Base-by-base conservation (phyloP, 805 yeast species). In the Yarrowia sp. region DNA sequence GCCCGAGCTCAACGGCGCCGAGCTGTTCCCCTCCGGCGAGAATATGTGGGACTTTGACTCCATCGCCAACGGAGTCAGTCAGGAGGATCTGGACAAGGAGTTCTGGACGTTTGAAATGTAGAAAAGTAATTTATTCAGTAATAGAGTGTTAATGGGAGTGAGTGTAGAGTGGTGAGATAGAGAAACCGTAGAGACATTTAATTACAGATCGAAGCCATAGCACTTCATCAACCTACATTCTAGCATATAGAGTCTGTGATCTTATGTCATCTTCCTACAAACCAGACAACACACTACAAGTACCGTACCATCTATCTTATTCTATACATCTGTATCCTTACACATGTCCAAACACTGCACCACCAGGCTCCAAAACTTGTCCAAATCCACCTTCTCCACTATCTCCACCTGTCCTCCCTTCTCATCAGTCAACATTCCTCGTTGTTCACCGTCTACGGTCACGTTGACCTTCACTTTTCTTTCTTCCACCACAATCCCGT, bases 21-120 rank as follows among this genome's bases (percentile, higher is more conserved):
- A 52, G 30, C 43, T 42, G 39, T 49, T 50, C 40, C 14, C 56
- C 8, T 30, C 49, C 30, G 69, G 42, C 24, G 60, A 63, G 6
- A 67, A 70, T 17, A 40, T 73, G 15, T 73, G 75, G 75, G 74
- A 73, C 47, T 73, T 69, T 52, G 73, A 71, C 53, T 44, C 69
- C n/a, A 71, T 71, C n/a, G 47, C 73, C 55, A 65, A 34, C 12
- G 64, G 72, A 8, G 42, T 73, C 15, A 73, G 72, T 20, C 71
- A 73, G 55, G 72, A 71, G 47, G 72, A 70, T 14, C 58, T 63
- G 12, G 69, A 71, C 47, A 68, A 67, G 44, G 75, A 73, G 65
- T 73, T 73, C 50, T 73, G 75, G 75, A 73, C 75, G 17, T 68
- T 73, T 24, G 50, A 64, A 52, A 40, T 52, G 60, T 52, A 49